Evolutionary conservation across 805 yeast species (phyloP), one percentile per base, ranked within the genome.

Genomic region (Huiozyma naganishii): DNA sequence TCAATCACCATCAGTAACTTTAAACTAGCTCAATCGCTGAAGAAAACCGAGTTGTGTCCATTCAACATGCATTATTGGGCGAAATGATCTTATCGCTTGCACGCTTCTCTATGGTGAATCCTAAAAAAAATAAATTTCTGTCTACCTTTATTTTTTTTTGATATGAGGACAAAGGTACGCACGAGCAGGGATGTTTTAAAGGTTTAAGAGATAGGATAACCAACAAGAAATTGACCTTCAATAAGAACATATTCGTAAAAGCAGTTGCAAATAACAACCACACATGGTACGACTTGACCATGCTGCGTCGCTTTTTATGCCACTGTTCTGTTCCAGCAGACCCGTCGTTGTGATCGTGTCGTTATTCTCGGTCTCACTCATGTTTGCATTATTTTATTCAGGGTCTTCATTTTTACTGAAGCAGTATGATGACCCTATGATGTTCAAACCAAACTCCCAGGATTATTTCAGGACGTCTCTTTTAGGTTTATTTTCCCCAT

Each of bases 401-500:
- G 48, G 55, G 9, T 54, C 65, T 7, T 42, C 46, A 27, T 41
- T 56, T 17, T 43, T 63, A 29, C 42, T 47, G 9, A 51, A 43
- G 28, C 45, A 53, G 11, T 55, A 54, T 36, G 51, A 52, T 37
- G 64, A 58, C 34, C 57, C 58, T 7, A 40, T 40, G 17, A 47
- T 63, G 52, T 68, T 66, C 48, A 50, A 52, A 4, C 73, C 73
- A 8, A 53, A 51, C 37, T 52, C 61, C 0, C 65, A 66, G 39
- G 73, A 68, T 44, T 68, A 67, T 45, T 60, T 67, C 30, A 51
- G 73, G 43, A 62, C 69, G 1, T 49, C 61, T 10, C 51, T 68
- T 10, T 48, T 68, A 5, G 67, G 70, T 1, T 48, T 60, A 2
- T 51, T 61, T 37, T 57, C 69, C 5, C 67, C 71, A 6, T 52